Evolutionary conservation across 2,329 filamentous ascomycete genomes (phyloP).

Genomic region (Dothidotthia symphoricarpi): DNA sequence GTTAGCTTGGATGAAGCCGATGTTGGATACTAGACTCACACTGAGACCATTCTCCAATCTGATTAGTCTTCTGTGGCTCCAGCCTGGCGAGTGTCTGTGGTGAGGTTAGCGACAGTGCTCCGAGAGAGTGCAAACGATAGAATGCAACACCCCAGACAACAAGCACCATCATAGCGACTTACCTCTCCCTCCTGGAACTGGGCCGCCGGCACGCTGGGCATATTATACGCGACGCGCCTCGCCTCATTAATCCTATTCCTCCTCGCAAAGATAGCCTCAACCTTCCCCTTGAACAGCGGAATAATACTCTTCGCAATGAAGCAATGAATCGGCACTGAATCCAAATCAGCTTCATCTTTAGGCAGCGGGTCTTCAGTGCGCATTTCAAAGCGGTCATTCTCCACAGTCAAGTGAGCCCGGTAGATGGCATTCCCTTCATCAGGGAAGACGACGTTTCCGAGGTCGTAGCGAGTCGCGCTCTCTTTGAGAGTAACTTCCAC

Average conservation of each 20-base stretch:
- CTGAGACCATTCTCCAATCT: conserved; percentile 1
- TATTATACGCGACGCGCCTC: conserved; percentile 21
- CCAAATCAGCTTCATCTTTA: conserved; percentile 12
- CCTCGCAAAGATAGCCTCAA: conserved; percentile 19
- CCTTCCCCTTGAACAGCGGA: conserved; percentile 27
- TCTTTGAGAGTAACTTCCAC: conserved; percentile 22
- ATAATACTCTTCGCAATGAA: conserved; percentile 25
- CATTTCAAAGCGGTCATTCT: conserved; percentile 21
- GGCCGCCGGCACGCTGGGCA: conserved; percentile 9
- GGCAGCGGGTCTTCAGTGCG: conserved; percentile 20
- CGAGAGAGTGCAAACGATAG: not conserved
- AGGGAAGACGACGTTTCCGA: conserved; percentile 31
- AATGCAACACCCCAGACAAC: too few species aligned
- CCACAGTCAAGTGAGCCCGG: conserved; percentile 16
- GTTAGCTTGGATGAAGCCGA: not conserved
- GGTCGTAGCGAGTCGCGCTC: conserved; percentile 21
- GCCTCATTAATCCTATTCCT: conserved; percentile 25
- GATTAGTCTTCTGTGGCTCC: conserved; percentile 5
- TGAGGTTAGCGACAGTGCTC: not conserved
- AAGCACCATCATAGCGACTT: conserved; percentile 6
- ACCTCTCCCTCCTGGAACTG: conserved; percentile 26
- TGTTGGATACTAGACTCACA: conserved; percentile 3
- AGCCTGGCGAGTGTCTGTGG: conserved; percentile 18
- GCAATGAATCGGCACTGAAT: conserved; percentile 22
- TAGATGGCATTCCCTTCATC: conserved; percentile 14